Base-by-base conservation (phyloP, 352 stramenopile genomes). In the Globisporangium orthogonon region DNA sequence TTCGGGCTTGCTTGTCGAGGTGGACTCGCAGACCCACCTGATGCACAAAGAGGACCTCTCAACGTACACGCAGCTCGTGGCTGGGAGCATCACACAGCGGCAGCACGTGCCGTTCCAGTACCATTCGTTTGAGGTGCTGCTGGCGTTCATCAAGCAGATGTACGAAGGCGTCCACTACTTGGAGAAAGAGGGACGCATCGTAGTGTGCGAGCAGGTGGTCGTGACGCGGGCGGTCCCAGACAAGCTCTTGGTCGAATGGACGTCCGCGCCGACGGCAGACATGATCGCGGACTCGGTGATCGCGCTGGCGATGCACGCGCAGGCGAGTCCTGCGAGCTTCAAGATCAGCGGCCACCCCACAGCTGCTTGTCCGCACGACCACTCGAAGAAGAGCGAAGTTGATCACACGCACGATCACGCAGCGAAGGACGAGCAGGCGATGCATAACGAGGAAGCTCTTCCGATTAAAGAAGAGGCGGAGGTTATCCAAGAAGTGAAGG, bases 241-340 rank as follows among this genome's bases (percentile, higher is more conserved):
- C 28, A 78, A 78, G 58, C 60, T 96, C n/a, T 47, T 88, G 23
- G 62, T 96, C 13, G 80, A 90, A 50, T 96, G 88, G 88, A 92
- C 89, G 28, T 92, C 93, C 10, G 92, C 88, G 40, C 91, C 95
- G n/a, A 96, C 89, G 4, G 91, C 87, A 7, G 96, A 99, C 65
- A 94, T 98, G 66, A 94, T 98, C 56, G 96, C 95, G 18, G 96
- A 99, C 78, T 97, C 93, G 17, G 76, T 98, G n/a, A 93, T 98
- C 43, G 92, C 90, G 17, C 71, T 98, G 13, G 82, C 97, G n/a
- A 97, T 98, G 89, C 94, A 98, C 61, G 87, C 83, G 2, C 79
- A 94, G 59, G 83, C 86, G 48, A 91, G 84, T 58, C 81, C 78
- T 6, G 83, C 81, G 28, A 86, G 79, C 45, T 92, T 94, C 61